Base-by-base conservation (phyloP, 768 basidiomycete species). In the Pleurotus djamor region DNA sequence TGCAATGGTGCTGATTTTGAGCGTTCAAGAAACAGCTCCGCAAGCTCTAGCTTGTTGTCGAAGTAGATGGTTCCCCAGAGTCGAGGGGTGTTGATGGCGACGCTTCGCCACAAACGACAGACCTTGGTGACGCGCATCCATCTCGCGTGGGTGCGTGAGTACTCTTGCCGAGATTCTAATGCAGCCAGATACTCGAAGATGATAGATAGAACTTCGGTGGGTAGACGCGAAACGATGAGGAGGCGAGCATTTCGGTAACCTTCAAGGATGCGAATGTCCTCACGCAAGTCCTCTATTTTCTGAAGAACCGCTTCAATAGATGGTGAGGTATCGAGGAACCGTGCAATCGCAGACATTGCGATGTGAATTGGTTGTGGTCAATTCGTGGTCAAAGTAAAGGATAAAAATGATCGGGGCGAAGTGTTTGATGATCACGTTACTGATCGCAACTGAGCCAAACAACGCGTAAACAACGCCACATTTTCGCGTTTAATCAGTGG, bases 381-480 rank as follows among this genome's bases (percentile, higher is more conserved):
- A n/a, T n/a, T n/a, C n/a, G n/a, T n/a, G n/a, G n/a, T n/a, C n/a
- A n/a, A n/a, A n/a, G n/a, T n/a, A 28, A 28, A 28, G 21, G 21
- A 28, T 28, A 28, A 28, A 28, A 28, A 28, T 28, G 21, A 28
- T 28, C n/a, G n/a, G n/a, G n/a, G n/a, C n/a, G n/a, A n/a, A n/a
- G n/a, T n/a, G n/a, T 28, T 28, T 12, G 45, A 17, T 44, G 34
- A 28, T 48, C 28, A 32, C 36, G 43, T 35, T 58, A 57, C 58
- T 58, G 34, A 8, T 12, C 17, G 45, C 67, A 74, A 72, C 64
- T 61, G 70, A 55, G 43, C 41, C 63, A 69, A 72, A 68, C 65
- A 69, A 67, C 75, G 69, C 76, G 75, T 66, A 60, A 71, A 76
- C 62, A 73, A 69, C 66, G 66, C 66, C 44, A 47, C 48, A 47